Evolutionary conservation across 352 stramenopile species (phyloP).

Genomic region (Globisporangium paroecandrum): DNA sequence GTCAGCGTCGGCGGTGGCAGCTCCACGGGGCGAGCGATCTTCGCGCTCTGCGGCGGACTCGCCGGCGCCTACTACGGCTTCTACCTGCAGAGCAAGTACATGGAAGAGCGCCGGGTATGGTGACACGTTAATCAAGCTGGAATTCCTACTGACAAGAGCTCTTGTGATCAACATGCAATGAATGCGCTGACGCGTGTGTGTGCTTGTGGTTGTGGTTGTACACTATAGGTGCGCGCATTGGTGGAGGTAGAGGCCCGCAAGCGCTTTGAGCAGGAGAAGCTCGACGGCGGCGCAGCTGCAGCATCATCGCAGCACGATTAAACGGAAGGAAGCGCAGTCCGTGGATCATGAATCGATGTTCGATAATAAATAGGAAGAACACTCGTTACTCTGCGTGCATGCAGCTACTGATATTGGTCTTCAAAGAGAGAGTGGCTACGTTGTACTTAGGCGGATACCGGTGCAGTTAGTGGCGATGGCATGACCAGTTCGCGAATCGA

Average conservation of each 20-base stretch:
- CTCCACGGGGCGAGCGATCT: slow-evolving; percentile 60
- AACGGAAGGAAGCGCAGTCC: background rate
- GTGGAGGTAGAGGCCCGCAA: slow-evolving; percentile 66
- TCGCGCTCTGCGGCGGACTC: slow-evolving; percentile 64
- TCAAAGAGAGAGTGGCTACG: background rate
- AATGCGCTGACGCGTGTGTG: background rate
- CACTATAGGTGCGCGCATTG: slow-evolving; percentile 40
- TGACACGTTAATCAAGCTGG: background rate
- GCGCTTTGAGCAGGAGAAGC: slow-evolving; percentile 49
- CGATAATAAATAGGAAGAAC: slow-evolving; percentile 3
- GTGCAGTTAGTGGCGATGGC: slow-evolving; percentile 1
- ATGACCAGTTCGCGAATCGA: slow-evolving; percentile 34
- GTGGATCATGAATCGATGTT: background rate
- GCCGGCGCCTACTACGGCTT: slow-evolving; percentile 76
- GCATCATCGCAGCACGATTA: slow-evolving; percentile 13
- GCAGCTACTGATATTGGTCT: background rate
- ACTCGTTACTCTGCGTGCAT: background rate
- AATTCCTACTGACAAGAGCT: background rate
- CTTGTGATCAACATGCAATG: background rate
- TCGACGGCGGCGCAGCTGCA: background rate
- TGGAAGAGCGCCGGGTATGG: slow-evolving; percentile 69
- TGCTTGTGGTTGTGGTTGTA: background rate
- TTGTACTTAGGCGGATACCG: background rate
- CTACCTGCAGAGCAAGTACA: slow-evolving; percentile 81
- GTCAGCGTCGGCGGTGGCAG: slow-evolving; percentile 76